These are phyloP conservation scores for Thelonectria discophora DNA, from an alignment of 2,329 filamentous ascomycete species.

Conservation along the genomic window DNA sequence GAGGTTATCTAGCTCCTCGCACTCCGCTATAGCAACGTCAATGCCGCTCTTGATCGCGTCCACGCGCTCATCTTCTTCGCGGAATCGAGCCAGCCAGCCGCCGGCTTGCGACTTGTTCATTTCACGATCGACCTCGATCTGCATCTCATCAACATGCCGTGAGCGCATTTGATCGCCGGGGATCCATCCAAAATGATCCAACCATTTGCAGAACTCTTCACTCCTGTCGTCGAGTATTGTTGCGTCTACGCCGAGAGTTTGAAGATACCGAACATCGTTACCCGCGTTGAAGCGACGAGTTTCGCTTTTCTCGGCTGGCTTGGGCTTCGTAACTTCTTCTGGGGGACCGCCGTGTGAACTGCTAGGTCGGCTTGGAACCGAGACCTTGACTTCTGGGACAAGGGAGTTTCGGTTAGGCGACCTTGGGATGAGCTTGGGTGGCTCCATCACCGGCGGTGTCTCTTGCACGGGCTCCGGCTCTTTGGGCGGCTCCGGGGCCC, in stretches of 20 bases:
- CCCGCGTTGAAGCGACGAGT: slow-evolving; percentile 71
- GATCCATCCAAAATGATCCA: slow-evolving; percentile 91
- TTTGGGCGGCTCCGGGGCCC: slow-evolving; percentile 47
- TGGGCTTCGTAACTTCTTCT: slow-evolving; percentile 47
- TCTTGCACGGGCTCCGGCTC: slow-evolving; percentile 9
- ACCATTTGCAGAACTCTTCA: slow-evolving; percentile 80
- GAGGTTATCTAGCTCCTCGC: slow-evolving; percentile 94
- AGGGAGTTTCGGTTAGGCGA: slow-evolving; percentile 47
- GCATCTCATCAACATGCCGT: slow-evolving; percentile 81
- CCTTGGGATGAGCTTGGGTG: slow-evolving; percentile 41
- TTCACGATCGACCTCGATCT: slow-evolving; percentile 84
- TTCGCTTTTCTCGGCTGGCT: slow-evolving; percentile 46
- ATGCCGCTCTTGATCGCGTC: slow-evolving; percentile 86
- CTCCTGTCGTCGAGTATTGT: slow-evolving; percentile 78
- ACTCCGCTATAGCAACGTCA: slow-evolving; percentile 91
- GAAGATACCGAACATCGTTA: slow-evolving; percentile 81
- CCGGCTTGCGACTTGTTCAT: slow-evolving; percentile 91
- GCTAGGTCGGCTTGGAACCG: slow-evolving; percentile 54
- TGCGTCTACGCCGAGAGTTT: slow-evolving; percentile 80
- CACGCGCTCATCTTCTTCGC: slow-evolving; percentile 90
- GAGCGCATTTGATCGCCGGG: slow-evolving; percentile 77
- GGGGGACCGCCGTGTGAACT: slow-evolving; percentile 51
- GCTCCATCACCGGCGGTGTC: slow-evolving; percentile 11
- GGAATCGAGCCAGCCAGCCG: slow-evolving; percentile 84
- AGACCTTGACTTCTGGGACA: slow-evolving; percentile 68